phyloP scores from a whole-genome alignment of 495 filamentous ascomycete species.

The Cercophora sp. region DNA sequence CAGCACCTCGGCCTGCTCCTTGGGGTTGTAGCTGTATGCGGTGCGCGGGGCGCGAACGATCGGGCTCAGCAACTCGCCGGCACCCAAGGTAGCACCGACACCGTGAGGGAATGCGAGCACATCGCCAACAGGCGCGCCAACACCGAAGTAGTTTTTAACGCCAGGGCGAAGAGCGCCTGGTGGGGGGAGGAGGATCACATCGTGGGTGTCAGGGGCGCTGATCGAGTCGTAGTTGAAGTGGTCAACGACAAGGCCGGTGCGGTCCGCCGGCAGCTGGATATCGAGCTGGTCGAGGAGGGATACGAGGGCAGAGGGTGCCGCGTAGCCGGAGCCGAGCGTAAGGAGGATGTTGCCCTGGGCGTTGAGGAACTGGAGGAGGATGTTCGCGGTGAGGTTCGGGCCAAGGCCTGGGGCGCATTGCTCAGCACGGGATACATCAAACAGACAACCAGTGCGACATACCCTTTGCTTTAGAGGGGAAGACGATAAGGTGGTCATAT shows the following conservation, averaged over 20 bases:
- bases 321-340: conserved; percentile 69
- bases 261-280: conserved; percentile 80
- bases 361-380: conserved; percentile 88
- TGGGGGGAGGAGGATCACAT: conserved; percentile 73
- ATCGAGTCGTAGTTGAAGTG: conserved; percentile 89
- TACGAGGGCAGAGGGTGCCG: conserved; percentile 71
- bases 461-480: conserved; percentile 89
- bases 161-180: conserved; percentile 59
- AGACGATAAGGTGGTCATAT: conserved; percentile 86
- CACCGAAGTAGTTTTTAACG: conserved; percentile 75
- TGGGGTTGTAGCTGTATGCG: conserved; percentile 90
- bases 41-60: conserved; percentile 76
- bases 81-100: conserved; percentile 76
- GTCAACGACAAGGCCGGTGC: conserved; percentile 78
- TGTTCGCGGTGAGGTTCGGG: conserved; percentile 77
- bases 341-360: conserved; percentile 88
- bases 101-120: conserved; percentile 75
- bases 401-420: conserved; percentile 66
- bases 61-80: conserved; percentile 69
- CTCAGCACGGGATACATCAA: background rate
- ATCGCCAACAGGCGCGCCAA: conserved; percentile 44
- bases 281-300: conserved; percentile 89
- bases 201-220: conserved; percentile 76
- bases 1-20: conserved; percentile 68
- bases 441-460: conserved; percentile 9